Evolutionary conservation across 495 filamentous ascomycete species (phyloP), one percentile per base, ranked within the genome.

Genomic region (Lophium mytilinum): DNA sequence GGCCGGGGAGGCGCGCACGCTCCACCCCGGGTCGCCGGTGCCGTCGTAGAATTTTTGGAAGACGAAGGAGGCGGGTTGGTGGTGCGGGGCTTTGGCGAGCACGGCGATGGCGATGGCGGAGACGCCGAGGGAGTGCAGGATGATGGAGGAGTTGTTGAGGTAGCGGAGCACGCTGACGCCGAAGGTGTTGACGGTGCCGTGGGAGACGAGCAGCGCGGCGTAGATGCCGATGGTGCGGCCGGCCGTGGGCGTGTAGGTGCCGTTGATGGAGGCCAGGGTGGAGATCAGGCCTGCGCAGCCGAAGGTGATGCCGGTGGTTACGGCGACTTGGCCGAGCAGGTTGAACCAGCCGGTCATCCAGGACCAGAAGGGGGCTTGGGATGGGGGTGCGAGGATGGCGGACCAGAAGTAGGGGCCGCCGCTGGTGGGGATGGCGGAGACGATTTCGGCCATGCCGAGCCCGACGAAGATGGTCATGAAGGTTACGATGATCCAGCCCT

Each of bases 351-450:
- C 83, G 1, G 83, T 86, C 40, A 84, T 72, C 83, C 83, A 86
- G 24, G 79, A 77, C 7, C 76, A 74, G 61, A 85, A 84, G 6
- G 83, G 79, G 0, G 77, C 74, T 67, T 77, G 74, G 6, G 72
- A 66, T 6, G 73, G 70, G 0, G 82, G 78, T 7, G 83, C 81
- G 19, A 85, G 72, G 56, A 83, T 74, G 33, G 82, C 82, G 3
- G 80, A 74, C 83, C 83, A 86, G 66, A 84, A 85, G 60, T 86
- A 86, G 15, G 81, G 81, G 9, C 83, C 83, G 18, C 82, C 83
- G 37, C 73, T 76, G 3, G 81, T 85, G 0, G 83, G 83, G 58
- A 84, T 80, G 1, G 82, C 82, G 2, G 79, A 82, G 21, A 83
- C 81, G 57, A 86, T 85, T 65, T 86, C 83, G 0, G 81, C 83